A percentile compares a stretch with the other conserved stretches of the same genome.
phyloP scores from a whole-genome alignment of 2,329 filamentous ascomycete species.

The Zalaria obscura region DNA sequence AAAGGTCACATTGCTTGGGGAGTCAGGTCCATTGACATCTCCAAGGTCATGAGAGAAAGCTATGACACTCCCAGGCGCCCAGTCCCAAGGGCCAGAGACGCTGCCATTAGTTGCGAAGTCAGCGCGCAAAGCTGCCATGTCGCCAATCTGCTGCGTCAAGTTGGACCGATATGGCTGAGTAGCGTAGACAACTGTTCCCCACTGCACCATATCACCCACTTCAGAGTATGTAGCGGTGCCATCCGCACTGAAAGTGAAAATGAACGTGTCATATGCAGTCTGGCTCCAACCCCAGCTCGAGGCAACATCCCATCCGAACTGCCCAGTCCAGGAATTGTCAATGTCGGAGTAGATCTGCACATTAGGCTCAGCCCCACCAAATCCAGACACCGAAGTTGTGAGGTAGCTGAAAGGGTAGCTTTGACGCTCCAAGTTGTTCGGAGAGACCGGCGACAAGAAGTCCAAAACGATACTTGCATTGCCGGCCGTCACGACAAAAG shows the following conservation, averaged over 20 bases:
- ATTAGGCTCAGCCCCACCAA: conserved; percentile 7
- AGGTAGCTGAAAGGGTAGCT: conserved; percentile 31
- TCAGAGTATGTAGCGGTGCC: conserved; percentile 18
- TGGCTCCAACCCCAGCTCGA: too few species aligned
- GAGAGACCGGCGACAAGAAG: conserved; percentile 31
- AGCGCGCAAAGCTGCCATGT: too few species aligned
- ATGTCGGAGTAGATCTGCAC: conserved; percentile 30
- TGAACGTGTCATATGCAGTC: conserved; percentile 7
- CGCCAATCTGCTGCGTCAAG: too few species aligned
- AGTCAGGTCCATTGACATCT: too few species aligned
- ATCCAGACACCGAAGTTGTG: conserved; percentile 19
- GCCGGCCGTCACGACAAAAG: conserved; percentile 25
- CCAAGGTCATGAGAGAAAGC: too few species aligned
- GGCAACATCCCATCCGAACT: conserved; percentile 6
- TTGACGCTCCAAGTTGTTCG: conserved; percentile 26
- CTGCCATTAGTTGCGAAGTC: too few species aligned
- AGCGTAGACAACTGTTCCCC: conserved; percentile 25
- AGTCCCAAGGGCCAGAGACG: too few species aligned
- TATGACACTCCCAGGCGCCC: too few species aligned
- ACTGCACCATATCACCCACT: conserved; percentile 25
- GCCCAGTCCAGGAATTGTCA: conserved; percentile 29
- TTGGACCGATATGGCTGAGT: background rate
- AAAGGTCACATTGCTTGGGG: conserved; percentile 20
- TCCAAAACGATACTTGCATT: conserved; percentile 22
- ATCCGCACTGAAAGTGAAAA: conserved; percentile 20